Evolutionary conservation across 2,329 filamentous ascomycete species (phyloP).

Genomic region (Arthroderma uncinatum): DNA sequence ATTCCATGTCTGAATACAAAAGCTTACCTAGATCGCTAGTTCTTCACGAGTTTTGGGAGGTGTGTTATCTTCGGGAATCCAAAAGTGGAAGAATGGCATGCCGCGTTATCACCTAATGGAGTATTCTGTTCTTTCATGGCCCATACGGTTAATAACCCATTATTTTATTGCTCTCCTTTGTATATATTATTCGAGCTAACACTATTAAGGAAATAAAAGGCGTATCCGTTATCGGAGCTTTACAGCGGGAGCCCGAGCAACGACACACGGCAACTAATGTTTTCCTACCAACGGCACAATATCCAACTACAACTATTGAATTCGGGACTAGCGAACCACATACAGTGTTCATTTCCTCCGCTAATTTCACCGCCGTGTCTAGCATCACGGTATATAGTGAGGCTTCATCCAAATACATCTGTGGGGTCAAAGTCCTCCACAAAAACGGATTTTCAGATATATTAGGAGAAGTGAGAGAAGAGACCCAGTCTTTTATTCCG

Average conservation of each 20-base stretch:
- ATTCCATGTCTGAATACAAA: background rate
- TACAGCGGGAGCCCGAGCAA: background rate
- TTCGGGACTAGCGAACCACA: background rate
- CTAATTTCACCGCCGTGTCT: background rate
- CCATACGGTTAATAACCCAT: background rate
- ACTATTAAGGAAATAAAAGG: background rate
- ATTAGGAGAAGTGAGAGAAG: background rate
- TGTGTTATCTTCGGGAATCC: background rate
- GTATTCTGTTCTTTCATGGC: conserved; percentile 1
- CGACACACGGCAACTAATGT: background rate
- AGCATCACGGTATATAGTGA: background rate
- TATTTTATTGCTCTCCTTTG: background rate
- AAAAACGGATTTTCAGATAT: conserved; percentile 1
- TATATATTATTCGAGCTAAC: background rate
- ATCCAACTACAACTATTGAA: background rate
- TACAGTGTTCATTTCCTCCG: background rate
- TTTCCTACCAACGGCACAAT: background rate
- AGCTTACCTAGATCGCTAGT: background rate
- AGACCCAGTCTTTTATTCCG: background rate
- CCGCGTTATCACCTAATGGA: background rate
- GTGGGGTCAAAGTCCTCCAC: conserved; percentile 3
- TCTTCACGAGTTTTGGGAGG: conserved; percentile 5
- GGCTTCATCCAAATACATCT: background rate
- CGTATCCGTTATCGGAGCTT: background rate
- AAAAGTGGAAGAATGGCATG: background rate